Base-by-base conservation (phyloP, 805 yeast genomes). In the Candida khao-thaluensis region DNA sequence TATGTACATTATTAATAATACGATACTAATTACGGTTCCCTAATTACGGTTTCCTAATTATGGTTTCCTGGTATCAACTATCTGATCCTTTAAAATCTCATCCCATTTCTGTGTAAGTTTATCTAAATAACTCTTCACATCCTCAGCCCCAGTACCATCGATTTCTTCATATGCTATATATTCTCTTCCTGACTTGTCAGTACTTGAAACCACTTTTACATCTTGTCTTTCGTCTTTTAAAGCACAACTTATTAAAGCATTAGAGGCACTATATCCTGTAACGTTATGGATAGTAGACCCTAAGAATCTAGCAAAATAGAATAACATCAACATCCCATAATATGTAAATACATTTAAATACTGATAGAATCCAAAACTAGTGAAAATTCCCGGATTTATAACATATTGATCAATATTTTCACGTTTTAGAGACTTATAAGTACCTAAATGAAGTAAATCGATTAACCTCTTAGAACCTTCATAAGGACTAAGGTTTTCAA, bases 321-420 rank as follows among this genome's bases (percentile, higher is more conserved):
- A 93, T 57, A 90, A 68, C 32, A 81, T 46, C 42, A 88, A 54
- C 98, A 93, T 93, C 9, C 95, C 95, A 48, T 84, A 79, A 56
- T 79, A 86, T 1, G 95, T 82, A 59, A 90, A 70, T 4, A 84
- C 62, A 56, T 88, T 89, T 57, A 93, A 72, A 51, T 75, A 85
- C 50, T 80, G 77, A 60, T 76, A 80, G 51, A 86, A 88, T 3
- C 95, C 83, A 45, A 82, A 82, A 38, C 95, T 83, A 16, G 83
- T 82, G 61, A 93, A 89, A 18, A 93, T 86, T 12, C 99, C 99
- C 0, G 99, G 99, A 44, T 93, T 96, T 4, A 85, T 80, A 23
- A 91, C 64, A 62, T 85, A 89, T 54, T 85, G 89, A 35, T 66
- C 69, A 35, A 91, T 76, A 1, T 81, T 84, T 37, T 72, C 55